A percentile compares a stretch with the other conserved stretches of the same genome.
phyloP scores from a whole-genome alignment of 345 rosid genomes.

The Eucalyptus erythrocorys region DNA sequence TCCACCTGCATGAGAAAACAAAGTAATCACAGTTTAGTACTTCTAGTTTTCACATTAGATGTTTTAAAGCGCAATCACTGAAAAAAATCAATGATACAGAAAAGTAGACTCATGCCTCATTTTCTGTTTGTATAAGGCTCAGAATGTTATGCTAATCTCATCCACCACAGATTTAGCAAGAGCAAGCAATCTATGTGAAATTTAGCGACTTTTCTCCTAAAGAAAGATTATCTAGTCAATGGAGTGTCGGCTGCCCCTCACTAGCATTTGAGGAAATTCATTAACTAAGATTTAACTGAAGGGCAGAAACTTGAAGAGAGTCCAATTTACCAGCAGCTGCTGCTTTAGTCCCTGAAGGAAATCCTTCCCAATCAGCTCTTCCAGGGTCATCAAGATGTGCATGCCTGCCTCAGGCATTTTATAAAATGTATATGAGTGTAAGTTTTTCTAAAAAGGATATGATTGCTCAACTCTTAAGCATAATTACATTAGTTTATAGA shows the following conservation, averaged over 20 bases:
- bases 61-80: not conserved
- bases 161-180: not conserved
- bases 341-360: conserved; percentile 90
- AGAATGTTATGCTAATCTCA: not conserved
- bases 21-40: not conserved
- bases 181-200: not conserved
- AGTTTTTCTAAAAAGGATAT: not conserved
- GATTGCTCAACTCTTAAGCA: not conserved
- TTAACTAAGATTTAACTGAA: not conserved
- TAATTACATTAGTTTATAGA: not conserved
- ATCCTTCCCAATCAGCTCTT: conserved; percentile 96
- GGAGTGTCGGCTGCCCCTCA: not conserved
- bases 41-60: not conserved
- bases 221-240: not conserved
- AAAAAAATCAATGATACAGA: not conserved
- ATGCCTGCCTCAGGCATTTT: conserved; percentile 39
- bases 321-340: conserved; percentile 81
- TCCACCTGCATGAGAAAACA: conserved; percentile 41
- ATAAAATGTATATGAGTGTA: not conserved
- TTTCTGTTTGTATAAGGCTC: not conserved
- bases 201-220: not conserved
- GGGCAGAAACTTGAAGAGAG: not conserved
- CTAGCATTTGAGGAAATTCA: not conserved
- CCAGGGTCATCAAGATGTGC: conserved; percentile 99
- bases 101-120: not conserved